Evolutionary conservation across 306 rosid genomes (phyloP).

Genomic region (Nissolia schottii): DNA sequence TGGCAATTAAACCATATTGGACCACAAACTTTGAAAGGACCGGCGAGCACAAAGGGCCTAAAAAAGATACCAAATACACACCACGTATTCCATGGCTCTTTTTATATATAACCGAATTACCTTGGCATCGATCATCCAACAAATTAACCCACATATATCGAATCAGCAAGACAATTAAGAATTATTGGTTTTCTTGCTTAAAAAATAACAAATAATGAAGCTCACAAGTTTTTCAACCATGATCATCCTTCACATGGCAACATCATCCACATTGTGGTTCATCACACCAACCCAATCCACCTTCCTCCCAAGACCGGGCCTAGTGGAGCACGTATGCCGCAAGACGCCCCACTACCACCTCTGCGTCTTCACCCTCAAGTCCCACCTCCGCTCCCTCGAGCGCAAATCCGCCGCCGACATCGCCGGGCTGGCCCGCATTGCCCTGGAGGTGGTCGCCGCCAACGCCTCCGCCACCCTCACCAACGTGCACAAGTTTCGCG

Average conservation of each 20-base stretch:
- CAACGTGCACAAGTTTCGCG: not conserved
- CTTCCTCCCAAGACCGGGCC: not conserved
- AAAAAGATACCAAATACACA: not conserved
- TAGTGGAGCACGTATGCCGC: not conserved
- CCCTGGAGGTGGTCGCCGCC: not conserved
- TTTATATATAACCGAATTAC: too few species aligned
- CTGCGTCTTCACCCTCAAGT: not conserved
- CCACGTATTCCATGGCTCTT: not conserved
- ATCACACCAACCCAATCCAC: not conserved
- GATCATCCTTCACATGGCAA: not conserved
- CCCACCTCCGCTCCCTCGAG: not conserved
- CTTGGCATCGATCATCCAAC: not conserved
- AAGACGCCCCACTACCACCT: not conserved
- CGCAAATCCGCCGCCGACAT: not conserved
- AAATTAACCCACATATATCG: not conserved
- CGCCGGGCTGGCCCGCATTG: not conserved
- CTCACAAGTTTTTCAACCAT: not conserved
- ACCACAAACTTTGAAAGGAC: not conserved
- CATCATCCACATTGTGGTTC: too few species aligned
- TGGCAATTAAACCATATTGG: not conserved
- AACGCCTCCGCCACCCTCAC: not conserved
- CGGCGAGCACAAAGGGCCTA: not conserved
- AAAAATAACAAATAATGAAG: not conserved
- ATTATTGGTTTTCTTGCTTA: not conserved
- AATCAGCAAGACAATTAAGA: not conserved